A percentile compares a stretch with the other conserved stretches of the same genome.
Evolutionary conservation across 495 filamentous ascomycete species (phyloP).

Genomic region (Pseudevernia furfuracea): DNA sequence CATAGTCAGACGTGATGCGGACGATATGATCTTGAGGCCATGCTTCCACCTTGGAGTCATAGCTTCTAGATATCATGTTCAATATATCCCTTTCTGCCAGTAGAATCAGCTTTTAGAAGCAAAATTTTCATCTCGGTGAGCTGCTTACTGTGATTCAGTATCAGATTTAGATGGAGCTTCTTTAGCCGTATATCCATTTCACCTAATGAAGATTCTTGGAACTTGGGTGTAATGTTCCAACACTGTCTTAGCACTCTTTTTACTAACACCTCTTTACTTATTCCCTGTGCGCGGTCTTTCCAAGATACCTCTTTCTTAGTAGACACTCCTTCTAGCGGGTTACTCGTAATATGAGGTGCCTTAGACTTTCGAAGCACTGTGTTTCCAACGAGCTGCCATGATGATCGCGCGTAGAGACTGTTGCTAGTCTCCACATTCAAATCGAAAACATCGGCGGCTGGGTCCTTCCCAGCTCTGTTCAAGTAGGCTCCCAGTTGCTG

Average conservation of each 20-base stretch:
- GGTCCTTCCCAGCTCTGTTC: not conserved
- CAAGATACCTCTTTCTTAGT: not conserved
- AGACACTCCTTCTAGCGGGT: conserved; percentile 5
- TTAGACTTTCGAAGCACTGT: not conserved
- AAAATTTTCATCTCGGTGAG: not conserved
- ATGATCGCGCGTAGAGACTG: conserved; percentile 16
- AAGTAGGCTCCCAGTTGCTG: conserved; percentile 20
- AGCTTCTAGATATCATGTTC: conserved; percentile 36
- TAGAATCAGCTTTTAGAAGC: conserved; percentile 28
- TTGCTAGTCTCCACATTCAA: conserved; percentile 2
- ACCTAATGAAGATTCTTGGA: conserved; percentile 31
- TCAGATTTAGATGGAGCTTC: conserved; percentile 15
- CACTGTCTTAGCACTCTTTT: conserved; percentile 38
- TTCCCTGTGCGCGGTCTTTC: conserved; percentile 19
- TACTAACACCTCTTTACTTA: conserved; percentile 32
- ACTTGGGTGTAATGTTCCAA: conserved; percentile 37
- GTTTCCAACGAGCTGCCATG: conserved; percentile 11
- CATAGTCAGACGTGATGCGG: conserved; percentile 36
- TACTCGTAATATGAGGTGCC: conserved; percentile 11
- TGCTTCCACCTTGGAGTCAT: conserved; percentile 39
- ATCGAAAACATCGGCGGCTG: conserved; percentile 8
- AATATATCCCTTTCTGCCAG: conserved; percentile 37
- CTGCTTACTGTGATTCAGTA: conserved; percentile 22
- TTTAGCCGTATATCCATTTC: conserved; percentile 37
- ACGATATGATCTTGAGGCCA: conserved; percentile 33